These are phyloP conservation scores for Thermoascus crustaceus DNA, from an alignment of 2,329 filamentous ascomycete genomes.

Conservation along the genomic window DNA sequence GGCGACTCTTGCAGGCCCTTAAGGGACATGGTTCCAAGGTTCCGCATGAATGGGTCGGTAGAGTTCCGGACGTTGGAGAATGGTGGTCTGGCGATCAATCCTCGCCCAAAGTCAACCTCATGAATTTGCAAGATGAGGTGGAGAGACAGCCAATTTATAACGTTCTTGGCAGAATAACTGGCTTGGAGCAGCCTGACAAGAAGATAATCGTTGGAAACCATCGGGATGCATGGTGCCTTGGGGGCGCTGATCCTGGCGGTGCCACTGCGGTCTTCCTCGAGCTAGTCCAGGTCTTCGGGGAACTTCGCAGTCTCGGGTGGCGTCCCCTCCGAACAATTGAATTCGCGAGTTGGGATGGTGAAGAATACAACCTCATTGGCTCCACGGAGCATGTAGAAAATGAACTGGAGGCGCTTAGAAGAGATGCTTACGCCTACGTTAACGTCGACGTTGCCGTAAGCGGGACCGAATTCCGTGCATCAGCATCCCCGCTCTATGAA, in stretches of 20 bases:
- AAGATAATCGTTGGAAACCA: constrained; percentile 87
- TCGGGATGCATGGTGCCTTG: constrained; percentile 86
- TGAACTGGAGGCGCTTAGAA: constrained; percentile 62
- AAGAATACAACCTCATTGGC: constrained; percentile 86
- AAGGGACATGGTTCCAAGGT: constrained; percentile 65
- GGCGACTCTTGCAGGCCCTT: constrained; percentile 66
- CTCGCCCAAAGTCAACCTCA: constrained; percentile 70
- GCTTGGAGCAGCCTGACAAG: constrained; percentile 75
- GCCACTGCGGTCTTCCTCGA: constrained; percentile 90
- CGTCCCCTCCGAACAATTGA: constrained; percentile 87
- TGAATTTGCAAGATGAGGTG: constrained; percentile 79
- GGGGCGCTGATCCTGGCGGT: constrained; percentile 74
- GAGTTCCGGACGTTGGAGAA: constrained; percentile 62
- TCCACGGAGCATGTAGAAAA: constrained; percentile 93
- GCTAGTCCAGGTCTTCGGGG: constrained; percentile 74
- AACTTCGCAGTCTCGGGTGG: constrained; percentile 72
- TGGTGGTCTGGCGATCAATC: constrained; percentile 78
- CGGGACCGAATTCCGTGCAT: constrained; percentile 65
- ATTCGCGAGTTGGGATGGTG: constrained; percentile 94
- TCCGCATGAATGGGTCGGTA: constrained; percentile 65
- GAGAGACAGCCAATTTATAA: constrained; percentile 85
- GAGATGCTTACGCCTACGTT: constrained; percentile 74
- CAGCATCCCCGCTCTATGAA: constrained; percentile 72
- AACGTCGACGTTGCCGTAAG: constrained; percentile 81
- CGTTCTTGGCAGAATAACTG: constrained; percentile 72